These are phyloP conservation scores for Teunomyces atbi DNA, from an alignment of 805 yeast species.

Conservation along the genomic window DNA sequence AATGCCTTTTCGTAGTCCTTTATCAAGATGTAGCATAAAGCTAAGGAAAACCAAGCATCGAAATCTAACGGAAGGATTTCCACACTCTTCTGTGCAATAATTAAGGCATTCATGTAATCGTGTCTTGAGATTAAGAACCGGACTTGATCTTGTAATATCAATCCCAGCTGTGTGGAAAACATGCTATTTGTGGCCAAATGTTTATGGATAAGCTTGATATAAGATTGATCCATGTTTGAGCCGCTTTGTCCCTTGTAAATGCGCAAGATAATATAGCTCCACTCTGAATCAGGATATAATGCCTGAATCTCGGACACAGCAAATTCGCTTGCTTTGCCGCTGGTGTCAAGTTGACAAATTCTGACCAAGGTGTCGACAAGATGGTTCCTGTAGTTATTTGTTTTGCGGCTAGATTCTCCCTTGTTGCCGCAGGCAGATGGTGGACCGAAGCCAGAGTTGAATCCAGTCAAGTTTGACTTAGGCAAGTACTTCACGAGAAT, in stretches of 20 bases:
- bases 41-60: slow-evolving; percentile 65
- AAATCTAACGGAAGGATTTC: slow-evolving; percentile 74
- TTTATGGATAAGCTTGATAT: slow-evolving; percentile 21
- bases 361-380: slow-evolving; percentile 52
- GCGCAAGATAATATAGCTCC: slow-evolving; percentile 24
- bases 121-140: slow-evolving; percentile 57
- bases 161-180: slow-evolving; percentile 50
- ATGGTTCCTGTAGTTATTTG: slow-evolving; percentile 45
- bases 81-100: slow-evolving; percentile 59
- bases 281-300: slow-evolving; percentile 13
- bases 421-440: slow-evolving; percentile 29
- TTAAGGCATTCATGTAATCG: slow-evolving; percentile 54
- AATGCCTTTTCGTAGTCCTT: slow-evolving; percentile 61
- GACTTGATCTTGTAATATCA: slow-evolving; percentile 61
- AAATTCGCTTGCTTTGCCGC: slow-evolving; percentile 21
- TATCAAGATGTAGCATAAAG: slow-evolving; percentile 55
- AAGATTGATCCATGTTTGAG: slow-evolving; percentile 20
- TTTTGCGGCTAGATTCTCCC: slow-evolving; percentile 19
- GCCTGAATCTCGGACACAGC: slow-evolving; percentile 40
- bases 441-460: slow-evolving; percentile 32
- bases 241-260: slow-evolving; percentile 23
- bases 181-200: slow-evolving; percentile 11
- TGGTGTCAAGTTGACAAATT: slow-evolving; percentile 40
- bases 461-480: slow-evolving; percentile 48
- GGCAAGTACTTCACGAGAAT: slow-evolving; percentile 46